Conservation (phyloP, 164 flowering plant species). For the Nymphaea colorata region DNA sequence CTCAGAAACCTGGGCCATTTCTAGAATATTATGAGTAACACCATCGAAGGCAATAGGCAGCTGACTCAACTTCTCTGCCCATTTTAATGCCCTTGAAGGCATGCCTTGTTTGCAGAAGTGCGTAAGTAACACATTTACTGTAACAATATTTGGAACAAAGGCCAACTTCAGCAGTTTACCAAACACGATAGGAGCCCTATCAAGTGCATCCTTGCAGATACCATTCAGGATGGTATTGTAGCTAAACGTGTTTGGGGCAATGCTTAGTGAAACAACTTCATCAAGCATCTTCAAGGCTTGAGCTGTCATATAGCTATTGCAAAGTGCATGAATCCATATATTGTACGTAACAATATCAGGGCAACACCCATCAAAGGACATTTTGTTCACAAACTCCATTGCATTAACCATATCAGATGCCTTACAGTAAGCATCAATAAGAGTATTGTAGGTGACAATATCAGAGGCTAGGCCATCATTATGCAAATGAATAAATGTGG, state of each 20-base stretch:
- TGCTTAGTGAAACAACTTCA: slow-evolving; percentile 54
- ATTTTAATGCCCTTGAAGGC: slow-evolving; percentile 55
- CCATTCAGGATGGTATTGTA: slow-evolving; percentile 77
- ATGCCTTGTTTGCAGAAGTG: slow-evolving; percentile 67
- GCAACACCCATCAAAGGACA: slow-evolving; percentile 42
- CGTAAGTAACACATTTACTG: slow-evolving; percentile 60
- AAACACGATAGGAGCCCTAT: slow-evolving; percentile 60
- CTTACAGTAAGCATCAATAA: slow-evolving; percentile 69
- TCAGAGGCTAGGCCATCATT: slow-evolving; percentile 54
- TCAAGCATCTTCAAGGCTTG: slow-evolving; percentile 60
- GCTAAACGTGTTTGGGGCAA: slow-evolving; percentile 68
- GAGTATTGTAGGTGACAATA: slow-evolving; percentile 69
- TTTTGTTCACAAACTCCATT: slow-evolving; percentile 28
- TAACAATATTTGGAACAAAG: slow-evolving; percentile 67
- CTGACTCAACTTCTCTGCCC: slow-evolving; percentile 59
- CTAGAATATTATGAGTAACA: slow-evolving; percentile 40
- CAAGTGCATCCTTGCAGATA: slow-evolving; percentile 56
- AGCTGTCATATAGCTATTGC: slow-evolving; percentile 32
- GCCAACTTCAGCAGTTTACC: slow-evolving; percentile 82
- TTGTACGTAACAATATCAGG: slow-evolving; percentile 83
- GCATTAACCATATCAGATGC: slow-evolving; percentile 49
- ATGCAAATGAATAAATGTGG: slow-evolving; percentile 42
- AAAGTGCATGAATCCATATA: slow-evolving; percentile 53
- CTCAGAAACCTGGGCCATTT: slow-evolving; percentile 29
- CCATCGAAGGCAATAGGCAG: slow-evolving; percentile 52